Base-by-base conservation (phyloP, 2,329 filamentous ascomycete genomes). In the Trichoderma semiorbis region DNA sequence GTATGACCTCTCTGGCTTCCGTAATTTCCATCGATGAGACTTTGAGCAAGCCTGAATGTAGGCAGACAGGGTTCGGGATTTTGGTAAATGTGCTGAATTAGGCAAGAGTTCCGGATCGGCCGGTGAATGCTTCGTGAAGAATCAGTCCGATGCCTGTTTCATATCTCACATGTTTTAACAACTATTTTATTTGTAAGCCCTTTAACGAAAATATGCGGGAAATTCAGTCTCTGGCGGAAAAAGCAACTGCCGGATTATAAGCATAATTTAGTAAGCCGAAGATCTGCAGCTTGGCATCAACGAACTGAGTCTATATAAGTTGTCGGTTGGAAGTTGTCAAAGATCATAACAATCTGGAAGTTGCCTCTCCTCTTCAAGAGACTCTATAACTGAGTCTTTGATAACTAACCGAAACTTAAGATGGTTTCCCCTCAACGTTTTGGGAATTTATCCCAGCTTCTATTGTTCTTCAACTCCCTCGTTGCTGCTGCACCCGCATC, bases 371-470 rank as follows among this genome's bases (percentile, higher is more conserved):
- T 43, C 39, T 43, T 43, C 39, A n/a, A 43, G 39, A 43, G 7
- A 1, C 7, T n/a, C 3, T 2, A n/a, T n/a, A 0, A 5, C 2
- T n/a, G 0, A n/a, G 7, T 5, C 39, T 43, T 43, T 43, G 39
- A 43, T n/a, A n/a, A 8, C 7, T 43, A n/a, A 1, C 18, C 5
- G 16, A 43, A 43, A n/a, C 7, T 43, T 5, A 43, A 10, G 7
- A 43, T 43, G 39, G 39, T n/a, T 43, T 43, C 39, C 39, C n/a
- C 18, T 43, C 16, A n/a, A 43, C 16, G 39, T 43, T 43, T 43
- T n/a, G 39, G 39, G 39, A 43, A 8, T 3, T 43, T 43, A 5
- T 43, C 39, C 39, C 39, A 43, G 7, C 18, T n/a, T n/a, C 18
- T 43, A n/a, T 43, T 43, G 0, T n/a, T 43, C 18, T 43, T 43